Conservation (phyloP, 176 grass and related monocot genomes). For the Raddia distichophylla region DNA sequence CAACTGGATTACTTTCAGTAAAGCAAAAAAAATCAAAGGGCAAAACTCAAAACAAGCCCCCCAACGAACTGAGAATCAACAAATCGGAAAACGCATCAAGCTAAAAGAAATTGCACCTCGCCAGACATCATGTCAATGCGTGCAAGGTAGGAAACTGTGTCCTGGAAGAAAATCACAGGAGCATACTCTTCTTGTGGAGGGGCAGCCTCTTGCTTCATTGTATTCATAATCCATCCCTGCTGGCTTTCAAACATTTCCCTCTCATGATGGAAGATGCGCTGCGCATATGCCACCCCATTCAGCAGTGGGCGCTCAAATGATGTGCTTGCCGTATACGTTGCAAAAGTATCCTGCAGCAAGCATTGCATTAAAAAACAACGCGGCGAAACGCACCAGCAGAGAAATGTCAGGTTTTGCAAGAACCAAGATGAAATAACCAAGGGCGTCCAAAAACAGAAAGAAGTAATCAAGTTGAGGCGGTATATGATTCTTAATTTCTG, state of each 20-base stretch:
- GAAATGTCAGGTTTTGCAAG: background rate
- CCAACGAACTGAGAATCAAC: background rate
- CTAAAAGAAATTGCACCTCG: conserved; percentile 51
- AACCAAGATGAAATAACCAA: background rate
- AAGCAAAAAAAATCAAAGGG: background rate
- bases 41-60: background rate
- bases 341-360: conserved; percentile 75
- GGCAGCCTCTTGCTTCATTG: conserved; percentile 60
- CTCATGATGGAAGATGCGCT: conserved; percentile 69
- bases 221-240: conserved; percentile 91
- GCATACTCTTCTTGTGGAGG: conserved; percentile 82
- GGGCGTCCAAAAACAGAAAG: background rate
- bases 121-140: conserved; percentile 97
- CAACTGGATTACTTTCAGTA: conserved; percentile 4
- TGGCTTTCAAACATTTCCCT: conserved; percentile 79
- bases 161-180: conserved; percentile 89
- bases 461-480: background rate
- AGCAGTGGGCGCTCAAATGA: conserved; percentile 83
- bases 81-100: background rate
- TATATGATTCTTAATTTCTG: background rate
- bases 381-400: background rate
- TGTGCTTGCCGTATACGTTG: conserved; percentile 74
- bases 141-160: conserved; percentile 81
- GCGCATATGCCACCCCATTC: conserved; percentile 89
- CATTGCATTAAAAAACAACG: background rate